Percentiles rank a stretch among this genome's conserved stretches.
phyloP scores from a whole-genome alignment of 768 basidiomycete species.

The Kwoniella heveanensis region DNA sequence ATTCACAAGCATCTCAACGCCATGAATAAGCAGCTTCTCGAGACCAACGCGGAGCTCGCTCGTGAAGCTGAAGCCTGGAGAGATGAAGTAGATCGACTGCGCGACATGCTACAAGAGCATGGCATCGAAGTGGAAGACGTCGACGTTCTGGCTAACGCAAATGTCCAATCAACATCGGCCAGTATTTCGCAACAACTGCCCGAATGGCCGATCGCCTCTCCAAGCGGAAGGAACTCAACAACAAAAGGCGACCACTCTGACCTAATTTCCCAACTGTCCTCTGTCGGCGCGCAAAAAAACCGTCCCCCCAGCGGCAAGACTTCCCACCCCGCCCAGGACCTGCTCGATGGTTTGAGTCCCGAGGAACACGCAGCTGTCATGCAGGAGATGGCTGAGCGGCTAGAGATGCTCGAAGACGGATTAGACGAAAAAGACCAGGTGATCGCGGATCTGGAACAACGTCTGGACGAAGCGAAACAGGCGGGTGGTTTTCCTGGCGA shows the following conservation, averaged over 20 bases:
- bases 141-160: conserved; percentile 23
- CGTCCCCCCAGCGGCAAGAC: not conserved
- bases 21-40: conserved; percentile 52
- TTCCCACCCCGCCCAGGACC: conserved; percentile 14
- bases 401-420: conserved; percentile 40
- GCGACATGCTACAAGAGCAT: conserved; percentile 31
- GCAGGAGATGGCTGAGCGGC: conserved; percentile 41
- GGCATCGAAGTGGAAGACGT: conserved; percentile 43
- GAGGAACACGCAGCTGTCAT: conserved; percentile 34
- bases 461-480: not conserved
- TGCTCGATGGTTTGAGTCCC: conserved; percentile 13
- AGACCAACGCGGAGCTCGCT: conserved; percentile 47
- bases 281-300: not conserved
- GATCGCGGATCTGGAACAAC: conserved; percentile 35
- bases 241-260: conserved; percentile 13
- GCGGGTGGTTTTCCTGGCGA: not conserved
- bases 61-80: conserved; percentile 46
- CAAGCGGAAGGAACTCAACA: conserved; percentile 2
- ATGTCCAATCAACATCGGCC: conserved; percentile 5
- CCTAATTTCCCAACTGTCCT: conserved; percentile 9
- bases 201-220: conserved; percentile 13
- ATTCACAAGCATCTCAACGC: conserved; percentile 53
- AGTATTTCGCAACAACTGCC: conserved; percentile 18
- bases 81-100: conserved; percentile 38
- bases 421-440: conserved; percentile 38